Base-by-base conservation (phyloP, 2,329 filamentous ascomycete species). In the Fusarium torreyae region DNA sequence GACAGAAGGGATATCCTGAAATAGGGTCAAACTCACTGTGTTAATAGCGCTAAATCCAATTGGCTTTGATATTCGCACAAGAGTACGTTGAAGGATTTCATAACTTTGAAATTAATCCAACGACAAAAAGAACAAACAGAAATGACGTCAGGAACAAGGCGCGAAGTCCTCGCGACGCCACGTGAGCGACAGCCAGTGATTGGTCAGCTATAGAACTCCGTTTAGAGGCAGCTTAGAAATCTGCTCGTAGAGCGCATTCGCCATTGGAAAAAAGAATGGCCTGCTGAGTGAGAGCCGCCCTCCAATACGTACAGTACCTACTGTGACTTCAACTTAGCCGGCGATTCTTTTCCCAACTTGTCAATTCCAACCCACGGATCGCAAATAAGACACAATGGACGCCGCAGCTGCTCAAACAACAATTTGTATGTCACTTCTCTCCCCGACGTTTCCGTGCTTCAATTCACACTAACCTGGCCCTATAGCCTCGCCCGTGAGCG, bases 211-310 rank as follows among this genome's bases (percentile, higher is more conserved):
- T 15, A 4, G 20, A 13, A 42, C 24, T 36, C 34, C 15, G 34
- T 36, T 36, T 31, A 4, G 22, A n/a, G 7, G 24, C 38, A 58
- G 75, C 76, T 77, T 77, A 77, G 74, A 77, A 77, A 77, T 77
- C 68, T 59, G 54, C 45, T 57, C 46, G 33, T 51, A 36, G 20
- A 38, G 53, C 66, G 58, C 63, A 73, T 68, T 70, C 73, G 73
- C 72, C 67, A 73, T 74, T 57, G 46, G 53, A 67, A 71, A 71
- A 65, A 68, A 65, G 51, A 36, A 62, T 72, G 64, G 52, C 48
- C 54, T 48, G 31, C 50, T 45, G 45, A 62, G 59, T 52, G 51
- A 42, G 59, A 40, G 45, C 51, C 45, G 24, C 51, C 24, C 50
- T 15, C 34, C 17, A 36, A 17, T 36, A 31, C 28, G 28, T 31